Percentiles rank a stretch among this genome's conserved stretches.
phyloP scores from a whole-genome alignment of 805 yeast species.

The Nakazawaea populi region DNA sequence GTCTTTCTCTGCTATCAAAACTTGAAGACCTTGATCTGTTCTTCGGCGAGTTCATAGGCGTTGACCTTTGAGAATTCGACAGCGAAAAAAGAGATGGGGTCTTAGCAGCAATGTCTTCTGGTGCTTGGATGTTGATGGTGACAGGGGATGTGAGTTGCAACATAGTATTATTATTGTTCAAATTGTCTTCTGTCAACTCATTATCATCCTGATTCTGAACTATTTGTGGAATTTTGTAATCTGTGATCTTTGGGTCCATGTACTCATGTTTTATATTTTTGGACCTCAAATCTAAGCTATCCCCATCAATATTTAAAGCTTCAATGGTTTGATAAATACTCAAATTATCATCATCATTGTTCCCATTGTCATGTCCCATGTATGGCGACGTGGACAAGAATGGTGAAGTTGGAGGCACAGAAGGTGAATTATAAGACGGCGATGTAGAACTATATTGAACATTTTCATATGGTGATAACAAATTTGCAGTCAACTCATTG shows the following conservation, averaged over 20 bases:
- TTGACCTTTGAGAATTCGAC: conserved; percentile 26
- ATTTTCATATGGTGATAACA: conserved; percentile 3
- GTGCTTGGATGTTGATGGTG: conserved; percentile 22
- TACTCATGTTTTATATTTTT: conserved; percentile 1
- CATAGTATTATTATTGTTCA: conserved; percentile 3
- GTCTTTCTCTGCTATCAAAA: conserved; percentile 19
- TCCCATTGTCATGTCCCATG: neutral
- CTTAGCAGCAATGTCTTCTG: conserved; percentile 34
- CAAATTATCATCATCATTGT: conserved; percentile 6
- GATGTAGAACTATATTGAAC: neutral
- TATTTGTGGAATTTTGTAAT: neutral
- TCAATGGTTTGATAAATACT: conserved; percentile 6
- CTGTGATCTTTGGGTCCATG: neutral
- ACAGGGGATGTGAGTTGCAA: conserved; percentile 12
- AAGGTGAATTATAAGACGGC: neutral
- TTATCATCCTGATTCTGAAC: neutral
- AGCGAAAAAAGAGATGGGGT: conserved; percentile 56
- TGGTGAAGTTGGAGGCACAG: conserved; percentile 3
- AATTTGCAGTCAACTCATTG: neutral
- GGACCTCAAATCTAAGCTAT: neutral
- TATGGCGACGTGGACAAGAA: conserved; percentile 5
- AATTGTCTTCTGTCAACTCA: conserved; percentile 6
- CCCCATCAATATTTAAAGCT: neutral
- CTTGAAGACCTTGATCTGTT: conserved; percentile 26
- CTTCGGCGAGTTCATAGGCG: conserved; percentile 28